Conservation (phyloP, 2,329 filamentous ascomycete genomes). For the Claviceps spartinae region DNA sequence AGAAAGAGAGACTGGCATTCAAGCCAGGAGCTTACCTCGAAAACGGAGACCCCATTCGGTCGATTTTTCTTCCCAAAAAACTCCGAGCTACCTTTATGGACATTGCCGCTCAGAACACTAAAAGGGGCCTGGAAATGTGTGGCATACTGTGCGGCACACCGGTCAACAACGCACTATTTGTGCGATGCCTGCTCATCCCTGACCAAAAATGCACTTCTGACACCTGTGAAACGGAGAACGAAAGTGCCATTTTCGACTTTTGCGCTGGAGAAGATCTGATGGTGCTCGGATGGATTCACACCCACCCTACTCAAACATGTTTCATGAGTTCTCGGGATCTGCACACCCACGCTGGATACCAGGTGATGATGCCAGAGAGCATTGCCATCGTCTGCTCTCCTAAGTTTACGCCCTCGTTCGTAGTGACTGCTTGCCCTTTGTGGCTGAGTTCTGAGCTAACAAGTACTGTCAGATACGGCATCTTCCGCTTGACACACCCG, state of each 20-base stretch:
- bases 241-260: conserved; percentile 74
- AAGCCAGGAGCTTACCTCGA: conserved; percentile 77
- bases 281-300: conserved; percentile 94
- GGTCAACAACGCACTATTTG: conserved; percentile 86
- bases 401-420: conserved; percentile 60
- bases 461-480: conserved; percentile 52
- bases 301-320: conserved; percentile 89
- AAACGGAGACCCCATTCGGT: conserved; percentile 72
- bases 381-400: conserved; percentile 96
- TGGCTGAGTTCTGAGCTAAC: background rate
- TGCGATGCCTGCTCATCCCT: conserved; percentile 77
- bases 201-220: conserved; percentile 83
- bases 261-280: conserved; percentile 74
- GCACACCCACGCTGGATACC: conserved; percentile 88
- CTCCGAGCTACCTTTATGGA: conserved; percentile 64
- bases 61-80: conserved; percentile 69
- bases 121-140: conserved; percentile 77
- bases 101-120: conserved; percentile 64
- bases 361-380: conserved; percentile 91
- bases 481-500: conserved; percentile 86
- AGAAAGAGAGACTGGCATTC: conserved; percentile 50
- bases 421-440: conserved; percentile 10
- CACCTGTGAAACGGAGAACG: conserved; percentile 89
- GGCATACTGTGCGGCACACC: conserved; percentile 85
- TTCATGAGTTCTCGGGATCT: conserved; percentile 94